phyloP scores from a whole-genome alignment of 2,329 filamentous ascomycete genomes.

The Thelonectria blattea region DNA sequence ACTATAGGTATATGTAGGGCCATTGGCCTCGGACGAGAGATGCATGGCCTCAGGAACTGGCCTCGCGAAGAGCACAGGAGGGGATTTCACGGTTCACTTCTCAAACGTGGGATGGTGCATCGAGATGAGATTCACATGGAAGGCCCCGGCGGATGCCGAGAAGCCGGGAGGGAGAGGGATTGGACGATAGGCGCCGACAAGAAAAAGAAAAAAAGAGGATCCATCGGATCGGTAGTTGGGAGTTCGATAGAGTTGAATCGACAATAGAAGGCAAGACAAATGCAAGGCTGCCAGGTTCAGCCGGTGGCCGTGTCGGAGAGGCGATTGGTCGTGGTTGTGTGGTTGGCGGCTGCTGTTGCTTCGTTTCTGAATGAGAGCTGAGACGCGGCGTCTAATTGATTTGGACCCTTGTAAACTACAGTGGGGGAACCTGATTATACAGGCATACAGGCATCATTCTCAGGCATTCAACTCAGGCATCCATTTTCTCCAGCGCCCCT shows the following conservation, averaged over 20 bases:
- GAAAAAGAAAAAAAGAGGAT: neutral
- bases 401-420: no score
- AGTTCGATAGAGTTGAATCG: no score
- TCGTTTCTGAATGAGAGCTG: neutral
- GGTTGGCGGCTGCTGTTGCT: slow-evolving; percentile 21
- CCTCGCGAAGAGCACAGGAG: slow-evolving; percentile 8
- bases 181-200: neutral
- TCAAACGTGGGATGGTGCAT: no score
- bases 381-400: slow-evolving; percentile 31
- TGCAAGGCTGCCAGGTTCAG: no score
- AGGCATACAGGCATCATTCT: no score
- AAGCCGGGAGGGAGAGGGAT: neutral
- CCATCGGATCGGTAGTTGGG: neutral
- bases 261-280: no score
- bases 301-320: slow-evolving; percentile 3
- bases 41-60: slow-evolving; percentile 34
- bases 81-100: no score
- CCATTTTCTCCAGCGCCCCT: slow-evolving; percentile 27
- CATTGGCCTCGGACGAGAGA: slow-evolving; percentile 6
- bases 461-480: no score
- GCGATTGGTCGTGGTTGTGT: slow-evolving; percentile 30
- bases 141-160: no score
- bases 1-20: no score
- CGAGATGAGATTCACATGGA: no score
- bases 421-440: no score